These are phyloP conservation scores for Magnaporthiopsis rhizophila DNA, from an alignment of 2,329 filamentous ascomycete genomes.

Conservation along the genomic window DNA sequence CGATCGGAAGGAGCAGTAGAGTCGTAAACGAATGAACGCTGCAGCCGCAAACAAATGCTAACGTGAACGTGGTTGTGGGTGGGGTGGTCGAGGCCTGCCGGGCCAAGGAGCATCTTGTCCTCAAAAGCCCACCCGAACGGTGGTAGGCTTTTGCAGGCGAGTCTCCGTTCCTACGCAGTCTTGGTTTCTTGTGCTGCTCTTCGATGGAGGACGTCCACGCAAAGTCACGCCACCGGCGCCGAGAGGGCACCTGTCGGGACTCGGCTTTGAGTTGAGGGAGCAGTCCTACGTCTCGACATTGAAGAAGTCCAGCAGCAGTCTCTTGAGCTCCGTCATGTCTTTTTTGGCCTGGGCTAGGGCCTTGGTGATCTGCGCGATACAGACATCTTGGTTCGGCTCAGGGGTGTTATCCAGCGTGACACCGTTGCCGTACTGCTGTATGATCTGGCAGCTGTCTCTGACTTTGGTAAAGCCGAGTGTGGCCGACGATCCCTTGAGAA, in stretches of 20 bases:
- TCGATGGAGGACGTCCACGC: background rate
- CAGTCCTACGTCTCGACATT: conserved; percentile 11
- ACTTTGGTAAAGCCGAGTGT: conserved; percentile 87
- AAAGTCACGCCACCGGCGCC: background rate
- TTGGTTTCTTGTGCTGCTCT: background rate
- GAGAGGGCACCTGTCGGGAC: background rate
- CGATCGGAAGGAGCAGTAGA: background rate
- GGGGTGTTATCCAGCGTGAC: conserved; percentile 69
- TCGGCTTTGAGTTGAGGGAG: background rate
- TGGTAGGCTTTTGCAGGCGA: background rate
- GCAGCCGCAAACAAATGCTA: background rate
- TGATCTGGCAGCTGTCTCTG: conserved; percentile 90
- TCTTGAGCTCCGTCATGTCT: conserved; percentile 69
- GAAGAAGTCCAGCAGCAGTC: conserved; percentile 64
- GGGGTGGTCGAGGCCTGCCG: background rate
- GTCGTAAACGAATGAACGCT: background rate
- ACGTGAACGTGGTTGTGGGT: background rate
- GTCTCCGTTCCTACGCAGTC: background rate
- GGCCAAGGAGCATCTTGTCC: background rate
- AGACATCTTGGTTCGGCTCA: conserved; percentile 58
- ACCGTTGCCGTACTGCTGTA: conserved; percentile 81
- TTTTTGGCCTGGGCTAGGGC: conserved; percentile 64
- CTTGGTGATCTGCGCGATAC: conserved; percentile 60
- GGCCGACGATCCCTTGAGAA: conserved; percentile 93
- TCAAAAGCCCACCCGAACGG: background rate